Evolutionary conservation across 768 basidiomycete genomes (phyloP).

Genomic region (Leccinum boreale): DNA sequence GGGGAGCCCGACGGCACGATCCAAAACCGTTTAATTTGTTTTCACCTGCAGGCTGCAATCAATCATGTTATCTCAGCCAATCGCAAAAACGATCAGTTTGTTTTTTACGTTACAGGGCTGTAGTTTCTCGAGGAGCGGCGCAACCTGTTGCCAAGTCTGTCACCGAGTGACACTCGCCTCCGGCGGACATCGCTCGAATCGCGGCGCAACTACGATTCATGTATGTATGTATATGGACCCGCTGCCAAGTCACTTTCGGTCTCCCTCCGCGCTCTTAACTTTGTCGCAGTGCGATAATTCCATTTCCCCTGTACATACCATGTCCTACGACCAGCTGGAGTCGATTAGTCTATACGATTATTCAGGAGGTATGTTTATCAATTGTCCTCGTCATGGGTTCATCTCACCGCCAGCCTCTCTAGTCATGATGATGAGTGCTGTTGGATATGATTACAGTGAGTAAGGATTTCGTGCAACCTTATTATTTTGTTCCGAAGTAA

Average conservation of each 20-base stretch:
- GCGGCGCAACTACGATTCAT: neutral
- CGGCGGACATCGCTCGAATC: neutral
- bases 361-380: neutral
- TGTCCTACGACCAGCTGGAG: slow-evolving; percentile 3
- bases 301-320: neutral
- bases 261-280: neutral
- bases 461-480: neutral
- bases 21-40: too few species aligned
- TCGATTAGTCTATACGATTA: neutral
- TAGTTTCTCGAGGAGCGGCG: neutral
- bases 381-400: neutral
- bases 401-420: neutral
- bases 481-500: neutral
- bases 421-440: neutral
- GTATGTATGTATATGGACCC: neutral
- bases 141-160: neutral
- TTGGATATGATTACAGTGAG: slow-evolving; percentile 13
- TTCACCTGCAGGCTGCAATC: too few species aligned
- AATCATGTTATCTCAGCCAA: neutral
- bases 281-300: neutral
- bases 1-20: too few species aligned
- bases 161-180: neutral
- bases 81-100: neutral
- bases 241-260: neutral
- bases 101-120: neutral